phyloP scores from a whole-genome alignment of 2,329 filamentous ascomycete genomes.

The Penicillium capsulatum region DNA sequence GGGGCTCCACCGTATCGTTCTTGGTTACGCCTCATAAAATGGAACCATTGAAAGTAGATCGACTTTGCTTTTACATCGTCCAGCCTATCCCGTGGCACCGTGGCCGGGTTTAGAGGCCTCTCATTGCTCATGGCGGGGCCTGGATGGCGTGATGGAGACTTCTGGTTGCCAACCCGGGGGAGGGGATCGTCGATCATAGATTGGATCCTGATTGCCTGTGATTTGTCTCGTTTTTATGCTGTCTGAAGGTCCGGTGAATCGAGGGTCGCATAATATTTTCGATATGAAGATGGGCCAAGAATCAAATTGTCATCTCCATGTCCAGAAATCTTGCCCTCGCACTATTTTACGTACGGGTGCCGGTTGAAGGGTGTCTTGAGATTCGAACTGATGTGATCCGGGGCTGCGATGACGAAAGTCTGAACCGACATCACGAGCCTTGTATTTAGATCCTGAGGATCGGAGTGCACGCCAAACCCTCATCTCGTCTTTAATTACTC shows the following conservation, averaged over 20 bases:
- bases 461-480: background rate
- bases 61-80: conserved; percentile 9
- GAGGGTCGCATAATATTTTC: too few species aligned
- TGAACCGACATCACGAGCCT: conserved; percentile 1
- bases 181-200: conserved; percentile 7
- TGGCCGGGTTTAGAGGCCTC: conserved; percentile 12
- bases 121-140: conserved; percentile 33
- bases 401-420: conserved; percentile 20
- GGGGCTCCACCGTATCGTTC: conserved; percentile 13
- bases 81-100: conserved; percentile 6
- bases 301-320: background rate
- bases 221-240: too few species aligned
- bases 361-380: conserved; percentile 11
- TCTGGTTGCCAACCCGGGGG: conserved; percentile 6
- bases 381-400: conserved; percentile 21
- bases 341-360: background rate
- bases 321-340: too few species aligned
- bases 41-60: conserved; percentile 5
- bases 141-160: conserved; percentile 29
- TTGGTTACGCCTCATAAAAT: conserved; percentile 1
- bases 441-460: background rate
- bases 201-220: background rate
- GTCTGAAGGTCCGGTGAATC: too few species aligned
- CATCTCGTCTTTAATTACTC: too few species aligned
- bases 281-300: too few species aligned